A percentile compares a stretch with the other conserved stretches of the same genome.
Conservation (phyloP, 495 filamentous ascomycete species). For the Neurospora tetraspora region DNA sequence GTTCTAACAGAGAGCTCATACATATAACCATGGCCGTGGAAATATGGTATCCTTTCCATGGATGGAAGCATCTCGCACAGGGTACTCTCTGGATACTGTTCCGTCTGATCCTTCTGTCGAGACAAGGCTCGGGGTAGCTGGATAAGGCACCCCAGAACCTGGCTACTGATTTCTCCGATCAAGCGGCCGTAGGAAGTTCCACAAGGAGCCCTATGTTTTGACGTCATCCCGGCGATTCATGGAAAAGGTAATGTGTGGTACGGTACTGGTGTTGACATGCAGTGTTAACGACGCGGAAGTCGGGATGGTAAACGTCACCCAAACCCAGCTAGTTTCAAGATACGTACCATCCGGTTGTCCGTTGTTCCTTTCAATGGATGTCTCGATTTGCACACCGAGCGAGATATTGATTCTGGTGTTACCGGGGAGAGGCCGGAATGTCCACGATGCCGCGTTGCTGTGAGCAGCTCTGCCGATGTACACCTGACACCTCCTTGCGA, state of each 20-base stretch:
- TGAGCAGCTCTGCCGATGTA: neutral
- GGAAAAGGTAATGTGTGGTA: neutral
- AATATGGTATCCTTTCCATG: neutral
- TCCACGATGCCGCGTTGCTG: neutral
- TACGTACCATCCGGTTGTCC: neutral
- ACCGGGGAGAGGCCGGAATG: neutral
- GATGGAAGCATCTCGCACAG: neutral
- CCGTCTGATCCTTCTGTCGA: neutral
- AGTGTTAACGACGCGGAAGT: neutral
- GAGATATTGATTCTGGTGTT: neutral
- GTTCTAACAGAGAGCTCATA: neutral
- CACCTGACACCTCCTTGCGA: neutral
- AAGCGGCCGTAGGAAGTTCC: neutral
- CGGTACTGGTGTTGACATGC: neutral
- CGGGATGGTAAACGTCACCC: neutral
- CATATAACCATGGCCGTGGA: neutral
- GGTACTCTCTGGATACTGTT: neutral
- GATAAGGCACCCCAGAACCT: neutral
- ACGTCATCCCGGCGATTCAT: neutral
- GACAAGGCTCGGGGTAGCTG: neutral
- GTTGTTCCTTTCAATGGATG: neutral
- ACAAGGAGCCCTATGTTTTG: neutral
- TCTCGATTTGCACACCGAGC: neutral
- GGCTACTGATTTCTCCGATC: neutral
- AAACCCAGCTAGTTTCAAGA: neutral